phyloP scores from a whole-genome alignment of 1,284 basidiomycete genomes.

The Phlebopus sp. region DNA sequence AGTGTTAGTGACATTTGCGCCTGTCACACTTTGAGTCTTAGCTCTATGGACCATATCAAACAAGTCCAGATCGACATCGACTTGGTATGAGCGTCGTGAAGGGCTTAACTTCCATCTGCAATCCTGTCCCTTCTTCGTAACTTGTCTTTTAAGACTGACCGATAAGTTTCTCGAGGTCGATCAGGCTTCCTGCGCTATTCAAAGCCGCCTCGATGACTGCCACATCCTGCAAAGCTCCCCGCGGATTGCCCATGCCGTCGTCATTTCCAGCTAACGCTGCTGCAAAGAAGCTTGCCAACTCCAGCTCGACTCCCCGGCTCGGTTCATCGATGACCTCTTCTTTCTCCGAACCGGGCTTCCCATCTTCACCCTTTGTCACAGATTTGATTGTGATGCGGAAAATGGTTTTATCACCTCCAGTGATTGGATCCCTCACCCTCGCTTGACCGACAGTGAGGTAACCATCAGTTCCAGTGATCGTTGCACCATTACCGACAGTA shows the following conservation, averaged over 20 bases:
- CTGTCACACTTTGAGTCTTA: too few relatives aligned
- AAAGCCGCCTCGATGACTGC: slow-evolving; percentile 77
- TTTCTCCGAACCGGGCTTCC: slow-evolving; percentile 42
- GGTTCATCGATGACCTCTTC: slow-evolving; percentile 51
- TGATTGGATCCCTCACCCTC: slow-evolving; percentile 26
- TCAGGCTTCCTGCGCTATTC: slow-evolving; percentile 59
- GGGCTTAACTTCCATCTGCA: background rate
- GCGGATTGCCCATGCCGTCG: slow-evolving; percentile 50
- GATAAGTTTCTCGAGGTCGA: slow-evolving; percentile 52
- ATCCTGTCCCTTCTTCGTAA: background rate
- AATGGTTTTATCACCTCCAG: slow-evolving; percentile 15
- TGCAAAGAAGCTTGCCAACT: slow-evolving; percentile 61
- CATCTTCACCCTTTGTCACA: slow-evolving; percentile 40
- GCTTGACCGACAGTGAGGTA: slow-evolving; percentile 48
- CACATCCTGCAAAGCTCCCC: slow-evolving; percentile 65
- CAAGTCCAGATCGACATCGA: too few relatives aligned
- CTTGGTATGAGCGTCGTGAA: too few relatives aligned
- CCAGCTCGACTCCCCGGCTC: slow-evolving; percentile 52
- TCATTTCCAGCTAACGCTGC: slow-evolving; percentile 44
- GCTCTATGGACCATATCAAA: too few relatives aligned
- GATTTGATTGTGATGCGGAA: slow-evolving; percentile 42
- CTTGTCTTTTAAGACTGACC: slow-evolving; percentile 3
- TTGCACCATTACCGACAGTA: slow-evolving; percentile 40
- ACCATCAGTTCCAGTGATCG: slow-evolving; percentile 60
- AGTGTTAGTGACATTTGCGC: too few relatives aligned